Conservation (phyloP, 176 grass and related monocot species). For the Bromus sterilis region DNA sequence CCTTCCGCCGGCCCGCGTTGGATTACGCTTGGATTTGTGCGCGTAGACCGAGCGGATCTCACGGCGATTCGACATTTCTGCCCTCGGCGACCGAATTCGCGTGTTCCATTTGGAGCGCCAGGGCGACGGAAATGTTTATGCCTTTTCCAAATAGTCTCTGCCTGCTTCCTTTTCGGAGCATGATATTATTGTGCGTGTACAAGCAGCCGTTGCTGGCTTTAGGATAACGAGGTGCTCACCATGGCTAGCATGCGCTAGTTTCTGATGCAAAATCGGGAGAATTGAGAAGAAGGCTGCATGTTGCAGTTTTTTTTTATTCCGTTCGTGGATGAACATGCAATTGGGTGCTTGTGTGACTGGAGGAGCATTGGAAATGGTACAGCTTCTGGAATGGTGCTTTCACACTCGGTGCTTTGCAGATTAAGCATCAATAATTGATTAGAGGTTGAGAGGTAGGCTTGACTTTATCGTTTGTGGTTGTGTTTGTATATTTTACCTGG, state of each 20-base stretch:
- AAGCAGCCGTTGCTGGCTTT: background rate
- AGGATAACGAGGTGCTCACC: no score
- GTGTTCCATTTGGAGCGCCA: background rate
- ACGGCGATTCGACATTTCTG: background rate
- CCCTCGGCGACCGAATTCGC: background rate
- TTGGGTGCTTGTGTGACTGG: background rate
- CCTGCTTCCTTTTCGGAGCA: background rate
- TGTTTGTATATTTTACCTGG: background rate
- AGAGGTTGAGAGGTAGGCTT: background rate
- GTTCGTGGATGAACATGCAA: background rate
- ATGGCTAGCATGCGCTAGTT: background rate
- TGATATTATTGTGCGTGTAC: background rate
- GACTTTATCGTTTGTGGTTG: background rate
- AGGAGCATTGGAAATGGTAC: conserved; percentile 8
- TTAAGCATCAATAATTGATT: conserved; percentile 9
- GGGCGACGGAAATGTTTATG: background rate
- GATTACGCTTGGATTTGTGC: background rate
- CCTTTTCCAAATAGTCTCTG: background rate
- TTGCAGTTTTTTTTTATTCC: background rate
- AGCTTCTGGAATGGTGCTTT: background rate
- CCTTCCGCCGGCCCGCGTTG: background rate
- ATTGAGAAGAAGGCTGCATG: background rate
- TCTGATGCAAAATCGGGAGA: background rate
- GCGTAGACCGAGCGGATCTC: background rate
- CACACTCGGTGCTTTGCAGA: background rate